Evolutionary conservation across 2,329 filamentous ascomycete species (phyloP).

Genomic region (Penicillium griseofulvum): DNA sequence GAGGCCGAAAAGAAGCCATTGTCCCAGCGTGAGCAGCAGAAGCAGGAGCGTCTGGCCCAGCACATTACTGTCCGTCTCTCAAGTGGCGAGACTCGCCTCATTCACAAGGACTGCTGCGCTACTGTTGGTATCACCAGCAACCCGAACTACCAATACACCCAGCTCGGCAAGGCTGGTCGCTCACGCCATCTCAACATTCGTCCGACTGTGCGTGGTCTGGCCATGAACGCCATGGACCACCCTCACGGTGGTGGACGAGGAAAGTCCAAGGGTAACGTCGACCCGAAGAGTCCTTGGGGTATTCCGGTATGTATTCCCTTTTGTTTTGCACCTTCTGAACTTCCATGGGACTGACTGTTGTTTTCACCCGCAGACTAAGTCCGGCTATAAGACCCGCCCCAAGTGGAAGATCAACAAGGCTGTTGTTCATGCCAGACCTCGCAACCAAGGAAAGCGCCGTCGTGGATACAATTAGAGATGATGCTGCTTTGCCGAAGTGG

Average conservation of each 20-base stretch:
- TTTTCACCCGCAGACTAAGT: constrained; percentile 47
- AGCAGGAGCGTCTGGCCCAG: constrained; percentile 62
- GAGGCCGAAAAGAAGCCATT: constrained; percentile 34
- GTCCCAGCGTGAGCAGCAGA: constrained; percentile 39
- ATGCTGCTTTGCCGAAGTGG: constrained; percentile 6
- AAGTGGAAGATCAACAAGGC: constrained; percentile 89
- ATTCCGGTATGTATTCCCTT: constrained; percentile 67
- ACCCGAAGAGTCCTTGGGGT: constrained; percentile 96
- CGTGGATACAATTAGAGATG: constrained; percentile 58
- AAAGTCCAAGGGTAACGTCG: constrained; percentile 97
- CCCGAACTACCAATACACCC: constrained; percentile 81
- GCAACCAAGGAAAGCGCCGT: constrained; percentile 86
- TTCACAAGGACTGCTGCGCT: constrained; percentile 88
- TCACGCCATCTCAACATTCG: constrained; percentile 91
- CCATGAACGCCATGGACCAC: constrained; percentile 99
- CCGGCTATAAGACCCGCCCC: constrained; percentile 79
- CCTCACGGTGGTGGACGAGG: constrained; percentile 98
- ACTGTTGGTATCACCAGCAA: constrained; percentile 96
- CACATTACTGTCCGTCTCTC: constrained; percentile 83
- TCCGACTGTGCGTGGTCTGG: constrained; percentile 92
- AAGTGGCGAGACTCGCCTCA: constrained; percentile 86
- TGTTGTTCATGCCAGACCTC: constrained; percentile 76
- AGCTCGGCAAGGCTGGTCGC: constrained; percentile 92
- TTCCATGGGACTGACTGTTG: constrained; percentile 9
- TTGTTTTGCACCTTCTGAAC: constrained; percentile 5